Evolutionary conservation across 169 alveolate genomes (phyloP), one percentile per base, ranked within the genome.

Genomic region (Fabrea salina): DNA sequence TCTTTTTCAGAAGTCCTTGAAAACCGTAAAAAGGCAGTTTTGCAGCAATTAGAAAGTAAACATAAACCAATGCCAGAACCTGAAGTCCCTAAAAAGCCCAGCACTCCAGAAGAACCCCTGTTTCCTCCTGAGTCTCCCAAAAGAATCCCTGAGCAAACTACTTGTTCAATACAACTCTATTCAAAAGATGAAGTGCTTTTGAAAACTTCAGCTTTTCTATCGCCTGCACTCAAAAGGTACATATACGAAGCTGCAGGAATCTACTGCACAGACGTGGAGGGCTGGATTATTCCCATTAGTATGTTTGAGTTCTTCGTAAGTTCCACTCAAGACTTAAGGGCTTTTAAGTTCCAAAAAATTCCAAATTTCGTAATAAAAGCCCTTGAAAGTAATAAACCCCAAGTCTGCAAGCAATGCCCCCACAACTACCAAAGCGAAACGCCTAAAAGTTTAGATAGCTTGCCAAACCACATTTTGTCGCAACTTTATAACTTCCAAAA

Each of bases 401-500:
- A 19, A 47, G 11, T 25, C 44, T 43, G 43, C 40, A 68, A 47
- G 35, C 0, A 43, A 68, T 43, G 57, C 32, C 78, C 19, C 19
- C 30, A 32, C 54, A 51, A 72, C 47, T 72, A 72, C 30, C 11
- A 25, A 25, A 2, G 32, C 30, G 80, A 79, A 7, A n/a, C 35
- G 3, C 0, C 25, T 2, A 49, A 68, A 7, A 43, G 54, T 44
- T 32, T 85, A 13, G 87, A 85, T 2, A 82, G 50, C 40, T 75
- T 92, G 2, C 93, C 95, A 19, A 75, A 76, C 8, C 57, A 72
- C 30, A 35, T 89, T 2, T 61, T 59, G 59, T 58, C 84, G 7
- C 22, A 77, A 25, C 71, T 92, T 19, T 92, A 82, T 79, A 74
- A 86, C 37, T 98, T 96, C 84, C 98, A 98, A 89, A 84, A 82